Percentiles rank a stretch among this genome's conserved stretches.
Evolutionary conservation across 169 alveolate genomes (phyloP).

Genomic region (Plasmodium inui): DNA sequence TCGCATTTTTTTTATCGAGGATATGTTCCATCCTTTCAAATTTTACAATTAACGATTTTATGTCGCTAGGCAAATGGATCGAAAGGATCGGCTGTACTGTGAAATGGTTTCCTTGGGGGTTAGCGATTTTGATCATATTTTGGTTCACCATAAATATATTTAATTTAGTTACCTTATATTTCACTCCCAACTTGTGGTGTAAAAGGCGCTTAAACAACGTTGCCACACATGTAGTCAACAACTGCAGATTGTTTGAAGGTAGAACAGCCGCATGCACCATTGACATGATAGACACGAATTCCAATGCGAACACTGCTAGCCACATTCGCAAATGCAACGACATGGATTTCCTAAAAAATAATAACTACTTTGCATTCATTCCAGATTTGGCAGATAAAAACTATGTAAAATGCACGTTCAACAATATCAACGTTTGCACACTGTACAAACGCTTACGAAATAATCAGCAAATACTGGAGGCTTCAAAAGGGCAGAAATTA

Average conservation of each 20-base stretch:
- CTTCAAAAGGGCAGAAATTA: constrained; percentile 6
- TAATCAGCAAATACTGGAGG: background rate
- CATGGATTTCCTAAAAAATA: constrained; percentile 31
- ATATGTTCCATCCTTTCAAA: constrained; percentile 85
- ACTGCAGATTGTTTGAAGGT: constrained; percentile 76
- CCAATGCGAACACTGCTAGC: background rate
- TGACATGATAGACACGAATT: background rate
- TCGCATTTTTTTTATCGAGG: constrained; percentile 67
- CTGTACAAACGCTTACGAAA: constrained; percentile 31
- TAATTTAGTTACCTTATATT: constrained; percentile 75
- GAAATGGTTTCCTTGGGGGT: constrained; percentile 88
- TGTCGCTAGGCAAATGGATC: constrained; percentile 85
- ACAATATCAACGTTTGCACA: constrained; percentile 56
- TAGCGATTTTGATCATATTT: constrained; percentile 74
- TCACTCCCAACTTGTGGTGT: constrained; percentile 80
- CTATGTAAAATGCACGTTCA: constrained; percentile 50
- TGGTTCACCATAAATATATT: constrained; percentile 76
- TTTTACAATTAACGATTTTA: constrained; percentile 86
- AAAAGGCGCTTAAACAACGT: constrained; percentile 64
- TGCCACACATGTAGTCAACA: constrained; percentile 71
- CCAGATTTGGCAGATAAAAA: constrained; percentile 51
- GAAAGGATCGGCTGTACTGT: constrained; percentile 86
- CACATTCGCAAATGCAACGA: constrained; percentile 51
- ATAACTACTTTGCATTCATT: constrained; percentile 54
- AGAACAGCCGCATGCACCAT: constrained; percentile 63